Evolutionary conservation across 2,329 filamentous ascomycete genomes (phyloP).

Genomic region (Cladosporium halotolerans): DNA sequence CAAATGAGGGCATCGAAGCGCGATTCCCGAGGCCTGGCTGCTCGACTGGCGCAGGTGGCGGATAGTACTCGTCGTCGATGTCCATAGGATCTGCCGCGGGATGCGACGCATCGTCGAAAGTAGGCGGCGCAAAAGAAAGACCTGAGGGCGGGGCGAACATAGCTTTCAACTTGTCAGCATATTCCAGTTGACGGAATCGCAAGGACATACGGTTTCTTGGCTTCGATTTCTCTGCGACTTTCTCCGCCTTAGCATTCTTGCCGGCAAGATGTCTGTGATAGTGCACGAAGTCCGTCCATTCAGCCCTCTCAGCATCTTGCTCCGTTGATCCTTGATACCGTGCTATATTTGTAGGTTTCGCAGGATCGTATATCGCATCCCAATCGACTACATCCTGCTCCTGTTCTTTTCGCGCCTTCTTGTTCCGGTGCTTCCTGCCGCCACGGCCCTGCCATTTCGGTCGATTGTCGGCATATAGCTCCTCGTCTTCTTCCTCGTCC

Average conservation of each 20-base stretch:
- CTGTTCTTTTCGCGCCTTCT: slow-evolving; percentile 62
- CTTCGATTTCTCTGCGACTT: not conserved
- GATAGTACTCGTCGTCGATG: slow-evolving; percentile 19
- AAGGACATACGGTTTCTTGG: slow-evolving; percentile 5
- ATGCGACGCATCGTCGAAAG: slow-evolving; percentile 14
- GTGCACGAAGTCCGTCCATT: slow-evolving; percentile 81
- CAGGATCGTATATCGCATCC: slow-evolving; percentile 86
- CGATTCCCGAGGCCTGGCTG: slow-evolving; percentile 47
- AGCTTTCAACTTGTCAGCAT: not conserved
- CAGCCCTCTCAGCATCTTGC: slow-evolving; percentile 68
- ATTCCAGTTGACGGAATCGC: not conserved
- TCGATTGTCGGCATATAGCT: slow-evolving; percentile 34
- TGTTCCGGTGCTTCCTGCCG: slow-evolving; percentile 59
- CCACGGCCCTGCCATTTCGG: slow-evolving; percentile 65
- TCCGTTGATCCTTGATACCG: slow-evolving; percentile 82
- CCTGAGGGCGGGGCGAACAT: slow-evolving; percentile 17
- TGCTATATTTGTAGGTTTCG: slow-evolving; percentile 74
- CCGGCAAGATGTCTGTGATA: slow-evolving; percentile 37
- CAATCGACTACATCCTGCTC: slow-evolving; percentile 58
- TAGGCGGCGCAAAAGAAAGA: slow-evolving; percentile 46
- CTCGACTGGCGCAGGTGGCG: slow-evolving; percentile 19
- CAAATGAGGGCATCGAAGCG: slow-evolving; percentile 41
- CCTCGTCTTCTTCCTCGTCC: slow-evolving; percentile 76
- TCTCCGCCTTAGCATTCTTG: not conserved
- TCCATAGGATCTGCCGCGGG: slow-evolving; percentile 2